phyloP scores from a whole-genome alignment of 2,329 filamentous ascomycete species.

The Leptodontidium sp. region DNA sequence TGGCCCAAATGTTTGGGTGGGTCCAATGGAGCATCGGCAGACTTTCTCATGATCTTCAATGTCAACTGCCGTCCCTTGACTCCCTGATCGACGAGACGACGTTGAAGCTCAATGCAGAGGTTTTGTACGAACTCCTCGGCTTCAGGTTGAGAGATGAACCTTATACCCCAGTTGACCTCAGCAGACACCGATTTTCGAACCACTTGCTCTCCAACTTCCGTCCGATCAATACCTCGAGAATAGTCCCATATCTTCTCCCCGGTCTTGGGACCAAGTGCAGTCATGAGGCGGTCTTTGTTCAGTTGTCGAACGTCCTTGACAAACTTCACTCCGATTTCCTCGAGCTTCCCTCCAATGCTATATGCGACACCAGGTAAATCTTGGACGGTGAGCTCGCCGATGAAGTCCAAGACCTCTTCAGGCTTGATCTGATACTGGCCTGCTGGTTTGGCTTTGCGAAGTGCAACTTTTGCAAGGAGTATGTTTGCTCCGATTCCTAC shows the following conservation, averaged over 20 bases:
- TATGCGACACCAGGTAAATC: conserved; percentile 91
- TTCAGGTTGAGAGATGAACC: conserved; percentile 91
- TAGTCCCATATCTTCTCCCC: conserved; percentile 92
- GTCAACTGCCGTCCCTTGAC: conserved; percentile 90
- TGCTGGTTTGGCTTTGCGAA: conserved; percentile 92
- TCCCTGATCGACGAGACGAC: conserved; percentile 79
- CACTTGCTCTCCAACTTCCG: conserved; percentile 86
- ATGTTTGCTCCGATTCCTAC: conserved; percentile 94
- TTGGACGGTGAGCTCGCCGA: conserved; percentile 80
- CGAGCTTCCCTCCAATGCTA: conserved; percentile 86
- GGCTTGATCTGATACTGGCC: conserved; percentile 90
- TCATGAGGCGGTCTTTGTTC: conserved; percentile 77
- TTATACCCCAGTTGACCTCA: conserved; percentile 97
- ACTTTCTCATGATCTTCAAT: conserved; percentile 92
- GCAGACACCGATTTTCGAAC: conserved; percentile 94
- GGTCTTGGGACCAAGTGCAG: conserved; percentile 86
- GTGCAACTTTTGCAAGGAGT: conserved; percentile 86
- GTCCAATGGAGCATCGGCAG: conserved; percentile 86
- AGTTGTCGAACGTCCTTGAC: conserved; percentile 85
- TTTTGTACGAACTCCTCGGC: conserved; percentile 91
- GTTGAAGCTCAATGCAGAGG: conserved; percentile 84
- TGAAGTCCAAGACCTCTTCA: conserved; percentile 77
- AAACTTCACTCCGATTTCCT: conserved; percentile 82
- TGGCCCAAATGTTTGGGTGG: conserved; percentile 94
- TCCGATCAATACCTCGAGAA: conserved; percentile 83